Base-by-base conservation (phyloP, 306 rosid species). In the Cucurbita maxima region DNA sequence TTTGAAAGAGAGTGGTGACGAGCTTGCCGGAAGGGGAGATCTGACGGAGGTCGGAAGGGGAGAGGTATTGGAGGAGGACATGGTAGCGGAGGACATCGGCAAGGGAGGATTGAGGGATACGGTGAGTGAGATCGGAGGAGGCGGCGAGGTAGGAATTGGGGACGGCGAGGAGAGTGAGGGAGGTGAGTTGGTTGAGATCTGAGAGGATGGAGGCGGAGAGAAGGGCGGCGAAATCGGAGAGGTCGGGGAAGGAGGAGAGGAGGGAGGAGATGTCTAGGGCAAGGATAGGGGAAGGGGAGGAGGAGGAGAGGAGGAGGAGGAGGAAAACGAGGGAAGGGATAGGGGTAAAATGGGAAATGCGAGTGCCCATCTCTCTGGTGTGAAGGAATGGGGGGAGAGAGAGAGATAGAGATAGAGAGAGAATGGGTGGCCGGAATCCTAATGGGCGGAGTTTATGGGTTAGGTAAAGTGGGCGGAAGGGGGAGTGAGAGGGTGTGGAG, bases 71-170 rank as follows among this genome's bases (percentile, higher is more conserved):
- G 47, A 91, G 96, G 77, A 95, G 99, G 68, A 95, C 86, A 70
- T 95, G 96, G 86, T 91, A 91, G 79, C 99, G 99, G 80, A 95
- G 89, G 83, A 95, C 75, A 61, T 91, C 97, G 70, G 91, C 80
- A 51, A 91, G 86, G 58, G 90, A 79, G 56, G 89, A 71, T 1
- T 87, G 73, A 7, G 96, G 68, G 78, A 89, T 84, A 55, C 76
- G 91, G 82, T 73, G 86, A 76, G 86, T 85, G 87, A 87, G 84
- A 36, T 76, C 85, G 62, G 79, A 72, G 50, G 87, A 58, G 76
- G 84, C 20, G 69, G 88, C 77, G 63, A 95, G 85, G 77, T 63
- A 79, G 8, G 86, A 6, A 69, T 95, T 95, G 0, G 99, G 97
- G 79, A 95, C 96, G 82, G 86, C 99, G 58, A 95, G 96, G 85